Evolutionary conservation across 2,329 filamentous ascomycete species (phyloP).

Genomic region (Fusarium austroafricanum): DNA sequence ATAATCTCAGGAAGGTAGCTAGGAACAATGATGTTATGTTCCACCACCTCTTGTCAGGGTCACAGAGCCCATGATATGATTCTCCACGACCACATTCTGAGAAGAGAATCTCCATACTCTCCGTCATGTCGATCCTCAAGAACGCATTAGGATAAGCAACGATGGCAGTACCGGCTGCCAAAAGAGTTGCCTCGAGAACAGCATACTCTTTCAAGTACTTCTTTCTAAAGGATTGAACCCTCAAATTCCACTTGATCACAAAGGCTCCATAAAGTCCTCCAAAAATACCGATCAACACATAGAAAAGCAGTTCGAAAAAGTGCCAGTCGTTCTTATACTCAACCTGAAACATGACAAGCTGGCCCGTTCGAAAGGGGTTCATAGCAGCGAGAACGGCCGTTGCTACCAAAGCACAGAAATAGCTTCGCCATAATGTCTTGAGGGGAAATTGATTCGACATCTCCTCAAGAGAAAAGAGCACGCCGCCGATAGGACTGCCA

Average conservation of each 20-base stretch:
- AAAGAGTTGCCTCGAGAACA: conserved; percentile 84
- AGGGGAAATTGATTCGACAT: conserved; percentile 97
- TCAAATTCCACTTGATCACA: conserved; percentile 97
- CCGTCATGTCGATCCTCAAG: conserved; percentile 96
- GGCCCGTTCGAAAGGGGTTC: conserved; percentile 97
- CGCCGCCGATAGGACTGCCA: conserved; percentile 95
- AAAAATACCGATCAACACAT: conserved; percentile 89
- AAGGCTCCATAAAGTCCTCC: conserved; percentile 96
- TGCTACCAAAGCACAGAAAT: conserved; percentile 96
- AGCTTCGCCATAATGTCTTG: conserved; percentile 97
- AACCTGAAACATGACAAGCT: conserved; percentile 99
- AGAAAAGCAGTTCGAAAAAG: conserved; percentile 95
- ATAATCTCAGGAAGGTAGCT: conserved; percentile 82
- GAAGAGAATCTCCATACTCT: conserved; percentile 99
- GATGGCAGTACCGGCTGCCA: conserved; percentile 86
- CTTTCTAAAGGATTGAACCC: conserved; percentile 91
- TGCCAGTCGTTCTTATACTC: conserved; percentile 97
- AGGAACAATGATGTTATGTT: conserved; percentile 83
- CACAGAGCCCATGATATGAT: conserved; percentile 91
- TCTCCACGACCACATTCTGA: conserved; percentile 90
- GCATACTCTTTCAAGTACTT: conserved; percentile 88
- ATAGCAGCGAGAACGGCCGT: conserved; percentile 93
- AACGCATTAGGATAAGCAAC: conserved; percentile 99
- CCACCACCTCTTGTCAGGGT: conserved; percentile 76
- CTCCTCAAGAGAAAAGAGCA: conserved; percentile 96